These are phyloP conservation scores for Mortierella alpina DNA, from an alignment of 192 early-diverging fungal species.

Conservation along the genomic window DNA sequence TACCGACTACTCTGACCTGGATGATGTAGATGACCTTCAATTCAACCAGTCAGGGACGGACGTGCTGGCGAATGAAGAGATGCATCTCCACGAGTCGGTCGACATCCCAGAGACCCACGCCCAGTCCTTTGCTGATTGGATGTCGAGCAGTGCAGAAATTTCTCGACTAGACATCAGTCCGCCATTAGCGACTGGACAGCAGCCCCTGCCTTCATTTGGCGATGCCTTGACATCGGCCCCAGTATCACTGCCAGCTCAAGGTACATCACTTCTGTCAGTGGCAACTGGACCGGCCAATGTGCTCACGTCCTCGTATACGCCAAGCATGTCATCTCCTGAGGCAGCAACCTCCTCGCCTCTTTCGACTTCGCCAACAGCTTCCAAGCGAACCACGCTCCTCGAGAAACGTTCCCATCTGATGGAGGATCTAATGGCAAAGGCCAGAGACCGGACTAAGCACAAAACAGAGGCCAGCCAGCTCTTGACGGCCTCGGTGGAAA, in stretches of 20 bases:
- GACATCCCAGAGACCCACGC: conserved; percentile 37
- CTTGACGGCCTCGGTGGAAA: neutral
- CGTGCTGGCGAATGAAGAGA: conserved; percentile 30
- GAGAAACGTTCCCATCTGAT: conserved; percentile 36
- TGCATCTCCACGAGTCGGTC: conserved; percentile 27
- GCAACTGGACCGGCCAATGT: conserved; percentile 15
- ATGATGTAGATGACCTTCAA: conserved; percentile 14
- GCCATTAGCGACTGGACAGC: neutral
- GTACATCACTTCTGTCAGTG: conserved; percentile 16
- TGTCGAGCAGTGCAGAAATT: conserved; percentile 53
- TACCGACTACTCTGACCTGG: conserved; percentile 11
- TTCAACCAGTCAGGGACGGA: conserved; percentile 23
- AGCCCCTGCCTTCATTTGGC: conserved; percentile 19
- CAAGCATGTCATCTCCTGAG: conserved; percentile 28
- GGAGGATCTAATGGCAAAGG: conserved; percentile 29
- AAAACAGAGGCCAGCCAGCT: conserved; percentile 8
- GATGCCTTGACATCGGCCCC: conserved; percentile 12
- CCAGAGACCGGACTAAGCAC: conserved; percentile 24
- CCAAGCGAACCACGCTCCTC: conserved; percentile 13
- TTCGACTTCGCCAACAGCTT: conserved; percentile 8
- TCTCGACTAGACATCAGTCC: conserved; percentile 45
- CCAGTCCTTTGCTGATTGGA: conserved; percentile 54
- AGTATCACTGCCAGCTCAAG: neutral
- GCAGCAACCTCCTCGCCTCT: conserved; percentile 4
- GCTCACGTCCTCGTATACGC: conserved; percentile 49